These are phyloP conservation scores for Rhodotorula paludigena DNA, from an alignment of 768 basidiomycete species.

Conservation along the genomic window DNA sequence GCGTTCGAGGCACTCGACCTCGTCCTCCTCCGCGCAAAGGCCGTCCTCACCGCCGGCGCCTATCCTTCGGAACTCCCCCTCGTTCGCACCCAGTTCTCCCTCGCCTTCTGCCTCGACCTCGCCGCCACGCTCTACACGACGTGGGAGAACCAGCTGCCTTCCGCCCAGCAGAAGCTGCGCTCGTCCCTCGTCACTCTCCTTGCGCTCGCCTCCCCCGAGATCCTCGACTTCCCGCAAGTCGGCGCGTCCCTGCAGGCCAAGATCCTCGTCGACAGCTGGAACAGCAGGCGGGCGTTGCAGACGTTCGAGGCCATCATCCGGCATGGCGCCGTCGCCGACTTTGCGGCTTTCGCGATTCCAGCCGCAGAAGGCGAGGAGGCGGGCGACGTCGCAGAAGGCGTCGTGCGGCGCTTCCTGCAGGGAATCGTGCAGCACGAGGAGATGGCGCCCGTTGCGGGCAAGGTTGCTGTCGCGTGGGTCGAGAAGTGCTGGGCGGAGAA, in stretches of 20 bases:
- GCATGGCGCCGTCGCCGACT: constrained; percentile 3
- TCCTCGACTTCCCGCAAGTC: constrained; percentile 15
- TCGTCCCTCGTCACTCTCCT: constrained; percentile 16
- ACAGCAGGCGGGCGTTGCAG: constrained; percentile 24
- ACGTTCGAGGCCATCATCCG: constrained; percentile 15
- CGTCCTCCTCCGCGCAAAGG: constrained; percentile 11
- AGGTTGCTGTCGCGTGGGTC: constrained; percentile 22
- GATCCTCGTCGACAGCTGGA: constrained; percentile 27
- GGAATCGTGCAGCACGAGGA: constrained; percentile 33
- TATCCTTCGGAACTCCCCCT: not conserved
- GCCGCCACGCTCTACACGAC: constrained; percentile 10
- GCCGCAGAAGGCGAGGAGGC: not conserved
- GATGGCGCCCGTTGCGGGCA: constrained; percentile 25
- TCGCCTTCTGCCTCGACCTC: constrained; percentile 3
- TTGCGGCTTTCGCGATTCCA: not conserved
- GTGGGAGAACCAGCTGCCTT: constrained; percentile 15
- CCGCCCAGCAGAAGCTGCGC: constrained; percentile 14
- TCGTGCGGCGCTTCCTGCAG: constrained; percentile 8
- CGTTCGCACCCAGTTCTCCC: constrained; percentile 3
- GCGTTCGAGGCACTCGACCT: constrained; percentile 33
- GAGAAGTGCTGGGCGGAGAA: constrained; percentile 15
- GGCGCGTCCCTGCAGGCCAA: constrained; percentile 10
- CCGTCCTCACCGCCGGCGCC: not conserved
- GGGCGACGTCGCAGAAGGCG: not conserved
- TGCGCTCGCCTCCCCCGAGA: constrained; percentile 3